These are phyloP conservation scores for Phlebiopsis gigantea DNA, from an alignment of 768 basidiomycete genomes.

Conservation along the genomic window DNA sequence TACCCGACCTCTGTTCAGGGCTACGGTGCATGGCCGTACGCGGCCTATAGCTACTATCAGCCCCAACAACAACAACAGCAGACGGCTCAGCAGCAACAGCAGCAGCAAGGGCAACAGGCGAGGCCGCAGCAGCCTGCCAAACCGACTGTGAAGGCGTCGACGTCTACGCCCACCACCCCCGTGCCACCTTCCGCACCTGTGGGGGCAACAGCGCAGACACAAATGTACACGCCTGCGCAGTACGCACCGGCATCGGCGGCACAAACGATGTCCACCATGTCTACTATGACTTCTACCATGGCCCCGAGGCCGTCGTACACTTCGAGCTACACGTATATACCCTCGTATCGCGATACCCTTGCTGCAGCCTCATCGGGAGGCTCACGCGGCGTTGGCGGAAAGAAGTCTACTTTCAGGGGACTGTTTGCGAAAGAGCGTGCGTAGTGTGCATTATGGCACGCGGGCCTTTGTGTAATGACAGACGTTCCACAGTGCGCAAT, in stretches of 20 bases:
- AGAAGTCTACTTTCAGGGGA: constrained; percentile 66
- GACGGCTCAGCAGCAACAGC: constrained; percentile 13
- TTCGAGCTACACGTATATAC: constrained; percentile 50
- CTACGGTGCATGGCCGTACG: constrained; percentile 65
- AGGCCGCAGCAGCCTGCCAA: neutral
- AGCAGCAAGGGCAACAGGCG: neutral
- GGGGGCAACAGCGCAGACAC: constrained; percentile 13
- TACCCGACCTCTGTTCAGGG: constrained; percentile 62
- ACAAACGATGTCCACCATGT: constrained; percentile 20
- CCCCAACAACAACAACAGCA: constrained; percentile 24
- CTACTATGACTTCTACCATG: neutral
- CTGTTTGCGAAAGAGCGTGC: constrained; percentile 77
- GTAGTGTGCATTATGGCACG: constrained; percentile 23
- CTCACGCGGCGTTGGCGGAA: constrained; percentile 46
- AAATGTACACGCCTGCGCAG: constrained; percentile 16
- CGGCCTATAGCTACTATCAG: constrained; percentile 48
- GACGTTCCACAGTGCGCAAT: constrained; percentile 53
- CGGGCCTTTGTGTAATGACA: neutral
- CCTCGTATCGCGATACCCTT: constrained; percentile 47
- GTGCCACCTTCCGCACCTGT: constrained; percentile 22
- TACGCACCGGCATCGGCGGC: constrained; percentile 11
- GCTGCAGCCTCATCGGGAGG: constrained; percentile 35
- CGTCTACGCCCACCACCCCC: constrained; percentile 15
- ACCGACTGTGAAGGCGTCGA: constrained; percentile 5
- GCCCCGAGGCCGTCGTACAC: constrained; percentile 22